Conservation (phyloP, 2,329 filamentous ascomycete species). For the Fusarium sp. region DNA sequence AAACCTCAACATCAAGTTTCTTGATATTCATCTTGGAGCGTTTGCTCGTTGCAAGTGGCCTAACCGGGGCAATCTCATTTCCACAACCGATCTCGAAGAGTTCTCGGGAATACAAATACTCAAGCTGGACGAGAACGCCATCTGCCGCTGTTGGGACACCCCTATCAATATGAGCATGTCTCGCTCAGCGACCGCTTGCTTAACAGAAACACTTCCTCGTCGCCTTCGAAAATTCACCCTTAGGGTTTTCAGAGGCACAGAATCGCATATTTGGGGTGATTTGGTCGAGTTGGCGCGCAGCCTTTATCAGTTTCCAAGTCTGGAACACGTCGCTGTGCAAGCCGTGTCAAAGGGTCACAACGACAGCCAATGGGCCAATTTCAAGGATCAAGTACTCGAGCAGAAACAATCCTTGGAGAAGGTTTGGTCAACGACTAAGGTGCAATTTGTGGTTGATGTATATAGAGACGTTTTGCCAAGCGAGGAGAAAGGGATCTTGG, state of each 20-base stretch:
- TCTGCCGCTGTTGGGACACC: background rate
- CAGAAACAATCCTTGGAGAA: background rate
- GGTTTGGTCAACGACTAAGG: background rate
- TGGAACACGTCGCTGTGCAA: background rate
- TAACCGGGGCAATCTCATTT: background rate
- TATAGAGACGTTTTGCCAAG: background rate
- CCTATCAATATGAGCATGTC: background rate
- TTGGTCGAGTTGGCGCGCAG: background rate
- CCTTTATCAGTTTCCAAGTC: background rate
- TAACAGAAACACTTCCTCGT: background rate
- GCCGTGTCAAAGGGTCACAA: background rate
- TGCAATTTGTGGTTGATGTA: background rate
- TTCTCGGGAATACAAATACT: background rate
- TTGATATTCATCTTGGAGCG: background rate
- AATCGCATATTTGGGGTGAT: slow-evolving; percentile 2
- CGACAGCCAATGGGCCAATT: background rate
- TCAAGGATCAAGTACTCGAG: background rate
- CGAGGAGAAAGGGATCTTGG: background rate
- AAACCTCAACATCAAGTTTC: background rate
- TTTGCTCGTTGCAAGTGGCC: slow-evolving; percentile 7
- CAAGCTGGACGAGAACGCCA: background rate
- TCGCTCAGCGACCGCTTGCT: background rate
- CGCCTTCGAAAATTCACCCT: background rate
- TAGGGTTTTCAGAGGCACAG: background rate
- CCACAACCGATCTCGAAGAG: background rate